These are phyloP conservation scores for Aspergillus neoniger DNA, from an alignment of 2,329 filamentous ascomycete species.

Conservation along the genomic window DNA sequence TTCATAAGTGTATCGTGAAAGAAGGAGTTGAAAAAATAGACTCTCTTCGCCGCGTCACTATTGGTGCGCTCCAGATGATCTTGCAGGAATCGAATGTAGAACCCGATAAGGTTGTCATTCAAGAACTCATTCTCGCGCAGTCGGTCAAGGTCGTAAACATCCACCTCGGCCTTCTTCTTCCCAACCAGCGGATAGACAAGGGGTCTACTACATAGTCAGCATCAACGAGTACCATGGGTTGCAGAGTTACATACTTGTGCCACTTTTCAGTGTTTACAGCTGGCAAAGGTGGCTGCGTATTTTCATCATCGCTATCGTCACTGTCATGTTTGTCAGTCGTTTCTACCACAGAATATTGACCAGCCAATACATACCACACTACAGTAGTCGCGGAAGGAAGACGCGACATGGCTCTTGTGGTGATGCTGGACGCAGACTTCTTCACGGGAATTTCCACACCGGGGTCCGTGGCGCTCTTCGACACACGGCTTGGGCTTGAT, in stretches of 20 bases:
- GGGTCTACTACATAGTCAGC: conserved; percentile 30
- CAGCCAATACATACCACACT: conserved; percentile 20
- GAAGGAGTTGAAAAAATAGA: conserved; percentile 91
- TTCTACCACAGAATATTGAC: conserved; percentile 9
- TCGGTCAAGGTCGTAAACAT: conserved; percentile 57
- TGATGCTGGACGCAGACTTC: conserved; percentile 23
- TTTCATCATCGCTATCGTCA: conserved; percentile 21
- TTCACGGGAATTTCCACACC: conserved; percentile 34
- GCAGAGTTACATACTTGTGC: conserved; percentile 20
- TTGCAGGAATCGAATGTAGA: conserved; percentile 78
- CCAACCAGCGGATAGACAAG: conserved; percentile 49
- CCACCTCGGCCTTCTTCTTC: conserved; percentile 50
- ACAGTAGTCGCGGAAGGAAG: conserved; percentile 21
- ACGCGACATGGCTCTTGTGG: conserved; percentile 36
- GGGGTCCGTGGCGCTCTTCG: conserved; percentile 9
- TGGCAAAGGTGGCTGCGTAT: conserved; percentile 9
- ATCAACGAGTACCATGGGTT: background rate
- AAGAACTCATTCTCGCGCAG: conserved; percentile 83
- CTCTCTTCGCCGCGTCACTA: conserved; percentile 60
- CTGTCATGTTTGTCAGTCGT: conserved; percentile 12
- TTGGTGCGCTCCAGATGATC: conserved; percentile 57
- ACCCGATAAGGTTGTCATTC: conserved; percentile 90
- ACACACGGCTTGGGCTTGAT: conserved; percentile 13
- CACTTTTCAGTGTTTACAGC: conserved; percentile 24
- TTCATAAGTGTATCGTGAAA: conserved; percentile 80